Conservation (phyloP, 2,329 filamentous ascomycete species). For the Aspergillus clavatus region DNA sequence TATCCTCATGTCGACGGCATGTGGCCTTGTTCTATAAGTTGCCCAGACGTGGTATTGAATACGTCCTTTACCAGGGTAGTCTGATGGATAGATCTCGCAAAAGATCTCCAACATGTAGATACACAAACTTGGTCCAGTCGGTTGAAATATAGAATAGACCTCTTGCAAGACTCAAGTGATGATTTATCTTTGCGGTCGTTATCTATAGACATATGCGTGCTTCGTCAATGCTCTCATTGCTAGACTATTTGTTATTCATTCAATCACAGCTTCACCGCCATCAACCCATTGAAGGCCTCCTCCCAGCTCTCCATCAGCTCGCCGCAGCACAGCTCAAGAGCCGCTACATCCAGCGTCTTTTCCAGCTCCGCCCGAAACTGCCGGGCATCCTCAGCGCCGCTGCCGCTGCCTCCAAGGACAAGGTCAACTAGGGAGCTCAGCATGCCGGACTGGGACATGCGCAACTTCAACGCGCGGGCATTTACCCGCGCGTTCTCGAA, state of each 20-base stretch:
- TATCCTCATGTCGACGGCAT: no score
- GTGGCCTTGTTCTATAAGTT: no score
- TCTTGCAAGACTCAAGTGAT: no score
- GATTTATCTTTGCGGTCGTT: neutral
- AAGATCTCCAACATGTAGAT: no score
- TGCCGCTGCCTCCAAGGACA: conserved; percentile 28
- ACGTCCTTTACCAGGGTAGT: no score
- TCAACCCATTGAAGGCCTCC: conserved; percentile 40
- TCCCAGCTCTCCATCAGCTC: conserved; percentile 46
- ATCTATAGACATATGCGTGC: neutral
- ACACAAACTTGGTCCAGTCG: no score
- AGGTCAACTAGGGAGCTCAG: conserved; percentile 40
- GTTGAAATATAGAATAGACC: no score
- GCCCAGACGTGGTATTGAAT: no score
- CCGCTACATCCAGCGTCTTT: conserved; percentile 33
- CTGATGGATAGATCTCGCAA: no score
- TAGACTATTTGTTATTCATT: neutral
- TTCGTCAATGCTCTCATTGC: neutral
- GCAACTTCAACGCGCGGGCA: conserved; percentile 33
- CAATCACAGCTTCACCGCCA: conserved; percentile 27
- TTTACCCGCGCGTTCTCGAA: conserved; percentile 34
- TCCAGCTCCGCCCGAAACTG: conserved; percentile 31
- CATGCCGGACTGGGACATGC: conserved; percentile 37
- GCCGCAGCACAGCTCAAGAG: conserved; percentile 42
- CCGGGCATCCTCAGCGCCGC: conserved; percentile 17